Evolutionary conservation across 345 rosid genomes (phyloP).

Genomic region (Zanthoxylum bungeanum): DNA sequence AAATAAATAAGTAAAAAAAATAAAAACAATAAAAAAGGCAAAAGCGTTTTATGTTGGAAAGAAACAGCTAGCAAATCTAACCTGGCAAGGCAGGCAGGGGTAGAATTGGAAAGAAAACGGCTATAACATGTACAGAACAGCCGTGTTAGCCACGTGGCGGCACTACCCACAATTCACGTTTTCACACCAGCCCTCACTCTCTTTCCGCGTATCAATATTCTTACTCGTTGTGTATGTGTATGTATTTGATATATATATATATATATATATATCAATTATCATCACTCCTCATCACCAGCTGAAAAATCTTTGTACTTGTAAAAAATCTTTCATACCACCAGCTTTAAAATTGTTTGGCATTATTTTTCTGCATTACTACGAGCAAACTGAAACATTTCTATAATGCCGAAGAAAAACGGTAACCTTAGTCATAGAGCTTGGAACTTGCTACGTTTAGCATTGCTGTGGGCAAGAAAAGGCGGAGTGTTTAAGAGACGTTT

Average conservation of each 20-base stretch:
- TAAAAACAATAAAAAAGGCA: background rate
- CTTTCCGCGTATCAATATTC: conserved; percentile 17
- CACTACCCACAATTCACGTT: conserved; percentile 13
- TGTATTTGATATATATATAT: no score
- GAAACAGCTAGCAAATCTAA: background rate
- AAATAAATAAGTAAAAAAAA: no score
- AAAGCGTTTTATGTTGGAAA: background rate
- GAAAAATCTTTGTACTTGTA: no score
- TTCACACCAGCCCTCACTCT: conserved; percentile 3
- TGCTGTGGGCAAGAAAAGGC: conserved; percentile 77
- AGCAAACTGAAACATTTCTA: background rate
- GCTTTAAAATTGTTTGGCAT: no score
- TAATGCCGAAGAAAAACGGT: conserved; percentile 35
- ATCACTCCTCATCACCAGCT: background rate
- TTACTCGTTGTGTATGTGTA: no score
- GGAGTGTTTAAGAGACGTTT: conserved; percentile 52
- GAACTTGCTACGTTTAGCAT: conserved; percentile 50
- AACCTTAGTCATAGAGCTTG: conserved; percentile 36
- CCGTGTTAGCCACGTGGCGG: conserved; percentile 17
- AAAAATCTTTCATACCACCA: background rate
- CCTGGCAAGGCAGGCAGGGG: background rate
- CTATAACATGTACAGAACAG: conserved; percentile 17
- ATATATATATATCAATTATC: background rate
- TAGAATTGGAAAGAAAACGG: conserved; percentile 5
- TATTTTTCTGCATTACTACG: no score